Base-by-base conservation (phyloP, 2,329 filamentous ascomycete species). In the Xylaria sp. region DNA sequence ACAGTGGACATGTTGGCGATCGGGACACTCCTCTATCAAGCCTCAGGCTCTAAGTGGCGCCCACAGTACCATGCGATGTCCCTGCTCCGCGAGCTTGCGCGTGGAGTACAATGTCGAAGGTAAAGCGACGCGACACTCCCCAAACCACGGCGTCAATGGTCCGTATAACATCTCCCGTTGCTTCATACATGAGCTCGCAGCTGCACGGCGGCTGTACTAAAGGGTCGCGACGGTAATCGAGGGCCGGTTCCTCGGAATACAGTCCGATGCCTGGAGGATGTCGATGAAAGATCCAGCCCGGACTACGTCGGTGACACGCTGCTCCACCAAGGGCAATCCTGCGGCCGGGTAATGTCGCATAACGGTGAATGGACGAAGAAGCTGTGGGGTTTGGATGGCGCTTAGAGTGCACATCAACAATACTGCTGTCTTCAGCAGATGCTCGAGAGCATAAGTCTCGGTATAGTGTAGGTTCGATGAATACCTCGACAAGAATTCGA, bases 251-350 rank as follows among this genome's bases (percentile, higher is more conserved):
- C 9, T 48, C 26, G 13, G n/a, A 13, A 34, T n/a, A n/a, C n/a
- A n/a, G 20, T 2, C 16, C 24, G 19, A 44, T 21, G 5, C 38
- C 52, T 7, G 39, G 46, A 18, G 47, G 52, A 20, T 21, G 11
- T 11, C 4, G 24, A 19, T 41, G 8, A 11, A 44, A 46, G 16
- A 20, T 11, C 24, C 39, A 16, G 24, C 17, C 22, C 8, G 50
- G 50, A 16, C 16, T 16, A 17, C 29, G 13, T 1, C 21, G 43
- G 26, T 57, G 54, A 57, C 43, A 54, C 46, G 19, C 40, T 39
- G 47, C 50, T 50, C 39, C 43, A 57, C 54, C 54, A 57, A 1
- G 21, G 39, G 50, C 54, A 57, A 18, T 50, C 46, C 21, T 16
- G 46, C 2, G 40, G 42, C 7, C 17, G 18, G n/a, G 18, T 22